phyloP scores from a whole-genome alignment of 2,329 filamentous ascomycete species.

The Aspergillus pseudonomiae region DNA sequence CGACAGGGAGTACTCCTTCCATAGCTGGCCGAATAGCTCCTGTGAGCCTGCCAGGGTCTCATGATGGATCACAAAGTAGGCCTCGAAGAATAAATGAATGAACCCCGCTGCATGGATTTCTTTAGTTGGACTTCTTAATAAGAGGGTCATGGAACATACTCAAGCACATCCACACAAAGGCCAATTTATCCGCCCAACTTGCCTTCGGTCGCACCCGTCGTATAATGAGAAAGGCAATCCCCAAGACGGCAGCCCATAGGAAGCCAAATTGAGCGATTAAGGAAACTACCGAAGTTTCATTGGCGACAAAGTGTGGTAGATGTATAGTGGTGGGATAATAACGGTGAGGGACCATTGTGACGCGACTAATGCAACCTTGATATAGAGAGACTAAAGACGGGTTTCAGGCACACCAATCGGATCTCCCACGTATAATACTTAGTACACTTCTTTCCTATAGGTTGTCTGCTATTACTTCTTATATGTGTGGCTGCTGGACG shows the following conservation, averaged over 20 bases:
- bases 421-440: no score
- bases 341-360: constrained; percentile 50
- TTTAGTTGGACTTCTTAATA: not conserved
- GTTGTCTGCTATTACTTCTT: not conserved
- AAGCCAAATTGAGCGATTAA: constrained; percentile 62
- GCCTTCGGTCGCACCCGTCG: constrained; percentile 55
- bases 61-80: constrained; percentile 71
- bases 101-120: constrained; percentile 12
- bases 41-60: constrained; percentile 62
- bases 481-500: not conserved
- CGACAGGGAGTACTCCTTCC: constrained; percentile 85
- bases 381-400: not conserved
- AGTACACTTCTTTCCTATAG: not conserved
- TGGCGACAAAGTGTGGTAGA: constrained; percentile 63
- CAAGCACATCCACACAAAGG: constrained; percentile 70
- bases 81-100: constrained; percentile 74
- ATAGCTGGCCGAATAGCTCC: constrained; percentile 75
- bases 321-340: constrained; percentile 66
- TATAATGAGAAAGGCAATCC: constrained; percentile 54
- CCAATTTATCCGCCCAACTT: constrained; percentile 54
- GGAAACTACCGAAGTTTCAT: constrained; percentile 58
- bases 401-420: not conserved
- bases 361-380: not conserved
- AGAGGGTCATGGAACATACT: constrained; percentile 48
- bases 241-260: constrained; percentile 58